These are phyloP conservation scores for Pisolithus tinctorius DNA, from an alignment of 768 basidiomycete genomes.

Conservation along the genomic window DNA sequence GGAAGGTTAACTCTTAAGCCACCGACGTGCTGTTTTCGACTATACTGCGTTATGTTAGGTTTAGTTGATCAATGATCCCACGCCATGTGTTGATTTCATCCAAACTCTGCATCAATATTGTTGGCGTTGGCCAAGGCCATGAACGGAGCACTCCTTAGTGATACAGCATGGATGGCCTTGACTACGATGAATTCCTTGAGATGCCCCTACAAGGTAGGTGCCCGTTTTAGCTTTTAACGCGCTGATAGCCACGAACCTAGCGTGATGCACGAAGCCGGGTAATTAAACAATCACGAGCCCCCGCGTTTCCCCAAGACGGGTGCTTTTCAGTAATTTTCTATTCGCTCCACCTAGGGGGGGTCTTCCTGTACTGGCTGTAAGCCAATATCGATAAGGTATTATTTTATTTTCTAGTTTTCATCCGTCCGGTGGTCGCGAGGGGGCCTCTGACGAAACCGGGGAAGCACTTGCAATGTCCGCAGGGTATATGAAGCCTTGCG, in stretches of 20 bases:
- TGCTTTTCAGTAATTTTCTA: slow-evolving; percentile 6
- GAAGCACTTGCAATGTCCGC: slow-evolving; percentile 7
- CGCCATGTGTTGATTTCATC: slow-evolving; percentile 7
- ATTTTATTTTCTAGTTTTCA: slow-evolving; percentile 38
- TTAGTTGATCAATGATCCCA: slow-evolving; percentile 11
- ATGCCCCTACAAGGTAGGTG: slow-evolving; percentile 17
- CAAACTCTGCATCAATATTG: slow-evolving; percentile 3
- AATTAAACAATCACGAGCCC: slow-evolving; percentile 1
- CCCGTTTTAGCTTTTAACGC: slow-evolving; percentile 22
- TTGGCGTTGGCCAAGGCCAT: neutral
- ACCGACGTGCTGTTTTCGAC: slow-evolving; percentile 11
- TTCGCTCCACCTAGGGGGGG: slow-evolving; percentile 7
- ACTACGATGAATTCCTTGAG: neutral
- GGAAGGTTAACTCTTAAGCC: slow-evolving; percentile 72
- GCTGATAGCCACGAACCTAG: slow-evolving; percentile 11
- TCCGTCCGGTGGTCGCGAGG: slow-evolving; percentile 39
- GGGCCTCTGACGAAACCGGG: slow-evolving; percentile 19
- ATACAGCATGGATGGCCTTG: too few species aligned
- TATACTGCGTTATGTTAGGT: slow-evolving; percentile 22
- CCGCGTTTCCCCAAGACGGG: slow-evolving; percentile 8
- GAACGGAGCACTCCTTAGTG: too few species aligned
- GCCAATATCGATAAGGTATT: slow-evolving; percentile 43
- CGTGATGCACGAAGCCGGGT: slow-evolving; percentile 4
- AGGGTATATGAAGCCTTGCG: slow-evolving; percentile 25
- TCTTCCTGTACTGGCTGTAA: slow-evolving; percentile 32